Conservation (phyloP, 306 rosid species). For the Hippophae tibetana region DNA sequence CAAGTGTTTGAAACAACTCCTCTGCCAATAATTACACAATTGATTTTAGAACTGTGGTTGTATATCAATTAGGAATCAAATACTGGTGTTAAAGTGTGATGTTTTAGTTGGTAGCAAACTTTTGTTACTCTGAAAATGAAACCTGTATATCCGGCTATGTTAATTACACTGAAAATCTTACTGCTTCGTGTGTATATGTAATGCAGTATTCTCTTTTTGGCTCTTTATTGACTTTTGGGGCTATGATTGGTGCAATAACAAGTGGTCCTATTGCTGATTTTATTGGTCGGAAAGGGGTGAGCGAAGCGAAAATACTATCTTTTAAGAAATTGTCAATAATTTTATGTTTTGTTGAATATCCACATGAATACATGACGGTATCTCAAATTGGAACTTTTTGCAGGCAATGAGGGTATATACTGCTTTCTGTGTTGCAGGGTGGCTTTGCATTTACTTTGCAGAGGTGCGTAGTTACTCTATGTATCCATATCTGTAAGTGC, state of each 20-base stretch:
- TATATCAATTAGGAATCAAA: not conserved
- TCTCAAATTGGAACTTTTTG: slow-evolving; percentile 8
- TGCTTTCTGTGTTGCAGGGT: slow-evolving; percentile 62
- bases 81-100: not conserved
- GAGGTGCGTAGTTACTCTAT: slow-evolving; percentile 35
- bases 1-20: not conserved
- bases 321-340: not conserved
- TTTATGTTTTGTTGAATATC: slow-evolving; percentile 5
- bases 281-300: slow-evolving; percentile 78
- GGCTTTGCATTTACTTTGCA: slow-evolving; percentile 78
- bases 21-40: not conserved
- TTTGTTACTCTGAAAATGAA: not conserved
- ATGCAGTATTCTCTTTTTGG: slow-evolving; percentile 83
- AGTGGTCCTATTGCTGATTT: slow-evolving; percentile 67
- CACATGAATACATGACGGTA: not conserved
- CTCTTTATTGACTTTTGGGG: slow-evolving; percentile 87
- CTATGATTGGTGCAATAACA: slow-evolving; percentile 94
- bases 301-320: slow-evolving; percentile 10
- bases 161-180: slow-evolving; percentile 1
- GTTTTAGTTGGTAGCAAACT: not conserved
- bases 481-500: not conserved
- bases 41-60: no score
- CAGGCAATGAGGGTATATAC: slow-evolving; percentile 87
- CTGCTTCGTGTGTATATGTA: not conserved
- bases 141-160: not conserved